Evolutionary conservation across 768 basidiomycete genomes (phyloP).

Genomic region (Clavaria fumosa): DNA sequence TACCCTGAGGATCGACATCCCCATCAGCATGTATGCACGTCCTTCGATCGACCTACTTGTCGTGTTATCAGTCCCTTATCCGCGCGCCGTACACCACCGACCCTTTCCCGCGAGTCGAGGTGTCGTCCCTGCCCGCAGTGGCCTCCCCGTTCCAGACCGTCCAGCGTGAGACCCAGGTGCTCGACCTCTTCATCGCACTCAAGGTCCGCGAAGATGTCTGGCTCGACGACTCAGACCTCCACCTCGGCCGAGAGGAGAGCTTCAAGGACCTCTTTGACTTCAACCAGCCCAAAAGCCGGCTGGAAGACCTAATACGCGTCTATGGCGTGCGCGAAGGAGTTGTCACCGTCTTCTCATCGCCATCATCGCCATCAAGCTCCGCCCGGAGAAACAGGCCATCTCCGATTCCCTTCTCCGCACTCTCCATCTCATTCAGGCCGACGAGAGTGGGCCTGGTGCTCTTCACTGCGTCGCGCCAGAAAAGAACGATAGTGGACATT

Average conservation of each 20-base stretch:
- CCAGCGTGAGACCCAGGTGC: conserved; percentile 59
- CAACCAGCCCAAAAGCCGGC: conserved; percentile 52
- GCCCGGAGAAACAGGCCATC: neutral
- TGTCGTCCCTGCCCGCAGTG: conserved; percentile 9
- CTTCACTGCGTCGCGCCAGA: conserved; percentile 17
- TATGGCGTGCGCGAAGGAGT: conserved; percentile 29
- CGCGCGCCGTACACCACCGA: conserved; percentile 60
- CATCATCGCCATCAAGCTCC: neutral
- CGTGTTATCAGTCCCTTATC: conserved; percentile 45
- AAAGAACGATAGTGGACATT: conserved; percentile 41
- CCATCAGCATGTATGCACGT: conserved; percentile 62
- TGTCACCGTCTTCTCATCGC: conserved; percentile 16
- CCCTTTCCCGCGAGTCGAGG: conserved; percentile 50
- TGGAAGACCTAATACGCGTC: conserved; percentile 57
- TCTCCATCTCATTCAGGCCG: conserved; percentile 28
- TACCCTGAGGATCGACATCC: neutral
- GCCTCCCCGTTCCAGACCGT: conserved; percentile 24
- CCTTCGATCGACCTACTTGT: conserved; percentile 59
- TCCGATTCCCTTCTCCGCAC: conserved; percentile 23
- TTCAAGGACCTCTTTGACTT: conserved; percentile 73
- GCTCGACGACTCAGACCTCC: conserved; percentile 56
- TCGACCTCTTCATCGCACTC: conserved; percentile 69
- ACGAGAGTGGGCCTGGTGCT: conserved; percentile 27
- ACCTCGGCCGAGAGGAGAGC: conserved; percentile 58
- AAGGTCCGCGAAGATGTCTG: conserved; percentile 71